Evolutionary conservation across 768 basidiomycete species (phyloP), one percentile per base, ranked within the genome.

Genomic region (Boletus rex-veris): DNA sequence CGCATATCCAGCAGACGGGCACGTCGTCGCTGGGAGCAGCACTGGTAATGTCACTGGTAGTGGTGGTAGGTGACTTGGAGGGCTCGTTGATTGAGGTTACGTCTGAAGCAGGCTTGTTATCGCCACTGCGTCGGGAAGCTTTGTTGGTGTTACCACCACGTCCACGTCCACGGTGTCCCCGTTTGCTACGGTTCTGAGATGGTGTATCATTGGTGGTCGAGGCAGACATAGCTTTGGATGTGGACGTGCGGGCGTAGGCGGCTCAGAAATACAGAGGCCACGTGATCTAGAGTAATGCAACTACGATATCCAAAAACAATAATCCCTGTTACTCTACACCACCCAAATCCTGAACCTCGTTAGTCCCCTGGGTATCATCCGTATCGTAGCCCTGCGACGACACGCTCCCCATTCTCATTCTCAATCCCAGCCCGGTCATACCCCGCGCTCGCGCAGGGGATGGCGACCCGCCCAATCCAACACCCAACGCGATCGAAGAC

Each of bases 1-100:
- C 94, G 65, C 96, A 97, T 71, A 98, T 98, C 82, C 85, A 96
- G 73, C 96, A 98, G 11, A 86, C 68, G 38, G 40, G 33, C 14
- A 43, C 26, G 12, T 74, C 70, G 7, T 60, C 58, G 19, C 69
- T 67, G 7, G 67, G 24, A 4, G n/a, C 6, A 6, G 38, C 39
- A 12, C 52, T 59, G 5, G 48, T 35, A 5, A 51, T 40, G 28
- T 47, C 18, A n/a, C 19, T 5, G 9, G 30, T 8, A 36, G 26
- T 12, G 33, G 26, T 5, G 15, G 33, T 5, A 16, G 33, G 33
- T 28, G 40, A 30, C 15, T 54, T 55, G 42, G 42, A 7, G 10
- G 52, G 15, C 1, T 42, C 52, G 19, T 38, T 48, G 12, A 42
- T 9, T 12, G 36, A 28, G 2, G 35, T 10, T 10, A 45, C 44